Percentiles rank a stretch among this genome's conserved stretches.
Evolutionary conservation across 2,329 filamentous ascomycete genomes (phyloP).

Genomic region (Aureobasidium sp.): DNA sequence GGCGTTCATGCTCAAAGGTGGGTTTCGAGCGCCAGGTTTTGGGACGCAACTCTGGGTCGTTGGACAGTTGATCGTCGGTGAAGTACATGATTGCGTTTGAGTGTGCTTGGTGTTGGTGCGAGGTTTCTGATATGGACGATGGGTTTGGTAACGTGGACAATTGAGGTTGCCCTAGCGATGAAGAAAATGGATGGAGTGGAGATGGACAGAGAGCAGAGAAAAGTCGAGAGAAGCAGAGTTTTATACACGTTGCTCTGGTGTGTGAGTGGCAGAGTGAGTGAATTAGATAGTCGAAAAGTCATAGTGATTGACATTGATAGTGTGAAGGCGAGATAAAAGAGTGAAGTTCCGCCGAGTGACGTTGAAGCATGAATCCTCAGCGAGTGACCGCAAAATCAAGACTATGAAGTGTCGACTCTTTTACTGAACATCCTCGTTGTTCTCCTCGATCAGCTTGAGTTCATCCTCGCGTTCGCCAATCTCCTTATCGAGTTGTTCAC

Average conservation of each 20-base stretch:
- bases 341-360: background rate
- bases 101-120: background rate
- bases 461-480: background rate
- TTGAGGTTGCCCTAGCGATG: background rate
- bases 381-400: background rate
- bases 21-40: background rate
- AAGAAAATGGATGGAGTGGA: background rate
- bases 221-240: background rate
- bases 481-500: background rate
- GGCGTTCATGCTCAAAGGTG: background rate
- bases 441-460: background rate
- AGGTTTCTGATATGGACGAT: background rate
- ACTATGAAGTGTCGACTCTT: background rate
- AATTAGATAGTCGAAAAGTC: background rate
- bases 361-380: background rate
- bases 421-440: background rate
- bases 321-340: background rate
- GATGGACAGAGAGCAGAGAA: background rate
- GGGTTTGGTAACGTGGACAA: background rate
- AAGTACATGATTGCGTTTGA: background rate
- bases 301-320: background rate
- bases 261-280: background rate
- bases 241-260: background rate
- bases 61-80: background rate
- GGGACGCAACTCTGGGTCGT: background rate